Base-by-base conservation (phyloP, 2,329 filamentous ascomycete genomes). In the Ophiostoma perfectum region DNA sequence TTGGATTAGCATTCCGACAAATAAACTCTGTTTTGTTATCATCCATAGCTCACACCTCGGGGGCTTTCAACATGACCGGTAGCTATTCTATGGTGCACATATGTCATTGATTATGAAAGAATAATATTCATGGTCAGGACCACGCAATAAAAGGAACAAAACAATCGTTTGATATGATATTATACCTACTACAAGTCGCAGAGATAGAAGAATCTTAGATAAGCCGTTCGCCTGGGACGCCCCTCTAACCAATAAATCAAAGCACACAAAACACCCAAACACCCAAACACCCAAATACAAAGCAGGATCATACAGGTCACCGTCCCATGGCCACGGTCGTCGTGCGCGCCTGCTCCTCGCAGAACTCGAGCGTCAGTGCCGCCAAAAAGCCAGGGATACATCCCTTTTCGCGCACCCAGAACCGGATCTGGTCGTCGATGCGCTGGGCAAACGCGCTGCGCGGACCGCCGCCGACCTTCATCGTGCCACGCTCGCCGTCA, bases 401-500 rank as follows among this genome's bases (percentile, higher is more conserved):
- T 64, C 93, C 93, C 80, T 93, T 88, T 74, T 95, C 93, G 75
- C 96, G 87, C 0, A 98, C 94, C 94, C 95, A 99, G 78, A 97
- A 98, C 72, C 92, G 90, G 75, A 97, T 94, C 77, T 93, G 86
- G 75, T 92, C 90, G 72, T 86, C 86, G 71, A 99, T 97, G 78
- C 93, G 89, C 68, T 86, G 81, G 1, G 93, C 95, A 78, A 99
- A 99, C 12, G 87, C 84, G 75, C 92, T 96, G 75, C 91, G 86
- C 1, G 93, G 91, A 0, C 95, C 95, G 1, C 95, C 95, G 45
- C 90, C 91, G 69, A 99, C 91, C 83, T 99, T 99, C 95, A 99
- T 99, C 0, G 93, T 97, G 7, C 94, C 95, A 69, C 90, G 88
- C 80, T 97, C 93, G 66, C 93, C 93, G 78, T 97, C 93, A 77